These are phyloP conservation scores for Colletotrichum gloeosporioides DNA, from an alignment of 2,329 filamentous ascomycete species.

Conservation along the genomic window DNA sequence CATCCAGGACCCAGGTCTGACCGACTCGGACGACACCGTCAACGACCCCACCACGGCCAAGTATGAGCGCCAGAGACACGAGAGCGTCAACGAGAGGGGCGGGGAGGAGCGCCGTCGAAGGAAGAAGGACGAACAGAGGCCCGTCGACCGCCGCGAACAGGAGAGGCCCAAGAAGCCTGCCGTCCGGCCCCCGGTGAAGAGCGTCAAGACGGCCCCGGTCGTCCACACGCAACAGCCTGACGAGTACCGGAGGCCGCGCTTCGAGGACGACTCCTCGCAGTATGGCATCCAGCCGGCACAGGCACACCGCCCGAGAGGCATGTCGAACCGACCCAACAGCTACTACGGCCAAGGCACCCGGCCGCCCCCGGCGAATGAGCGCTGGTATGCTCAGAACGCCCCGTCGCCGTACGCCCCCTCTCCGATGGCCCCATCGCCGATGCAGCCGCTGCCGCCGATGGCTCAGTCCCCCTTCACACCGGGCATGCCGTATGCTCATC, in stretches of 20 bases:
- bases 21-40: slow-evolving; percentile 50
- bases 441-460: not conserved
- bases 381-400: slow-evolving; percentile 16
- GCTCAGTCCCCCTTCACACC: slow-evolving; percentile 5
- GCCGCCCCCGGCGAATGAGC: slow-evolving; percentile 19
- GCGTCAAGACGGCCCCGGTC: slow-evolving; percentile 40
- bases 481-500: not conserved
- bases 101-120: slow-evolving; percentile 27
- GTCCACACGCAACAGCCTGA: slow-evolving; percentile 13
- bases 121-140: slow-evolving; percentile 26
- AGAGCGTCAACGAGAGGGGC: slow-evolving; percentile 3
- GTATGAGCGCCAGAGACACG: slow-evolving; percentile 32
- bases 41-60: slow-evolving; percentile 38
- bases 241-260: slow-evolving; percentile 30
- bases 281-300: slow-evolving; percentile 38
- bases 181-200: slow-evolving; percentile 37
- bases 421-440: not conserved
- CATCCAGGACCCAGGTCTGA: slow-evolving; percentile 36
- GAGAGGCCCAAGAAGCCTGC: slow-evolving; percentile 19
- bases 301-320: slow-evolving; percentile 29
- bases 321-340: slow-evolving; percentile 17
- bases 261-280: slow-evolving; percentile 37
- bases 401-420: slow-evolving; percentile 1
- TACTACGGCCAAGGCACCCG: slow-evolving; percentile 23
- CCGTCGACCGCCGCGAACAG: slow-evolving; percentile 34